Evolutionary conservation across 2,329 filamentous ascomycete species (phyloP).

Genomic region (Fusarium sp.): DNA sequence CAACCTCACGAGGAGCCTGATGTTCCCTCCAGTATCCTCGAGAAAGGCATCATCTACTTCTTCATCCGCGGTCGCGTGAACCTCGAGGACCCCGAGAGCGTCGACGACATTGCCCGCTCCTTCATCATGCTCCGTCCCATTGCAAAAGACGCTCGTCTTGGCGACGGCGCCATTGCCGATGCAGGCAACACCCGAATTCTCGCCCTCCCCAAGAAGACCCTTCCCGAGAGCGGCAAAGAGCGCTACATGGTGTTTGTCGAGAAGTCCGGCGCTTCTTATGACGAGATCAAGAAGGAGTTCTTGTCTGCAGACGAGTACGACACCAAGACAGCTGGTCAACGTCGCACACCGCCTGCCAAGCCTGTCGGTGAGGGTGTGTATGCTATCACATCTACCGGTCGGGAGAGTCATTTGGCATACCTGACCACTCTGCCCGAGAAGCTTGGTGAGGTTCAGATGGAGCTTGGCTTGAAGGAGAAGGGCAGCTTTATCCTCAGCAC

Average conservation of each 20-base stretch:
- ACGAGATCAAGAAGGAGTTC: constrained; percentile 79
- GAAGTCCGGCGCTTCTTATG: constrained; percentile 74
- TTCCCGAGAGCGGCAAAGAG: constrained; percentile 77
- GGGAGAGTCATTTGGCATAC: constrained; percentile 83
- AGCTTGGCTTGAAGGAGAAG: constrained; percentile 77
- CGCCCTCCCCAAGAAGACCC: constrained; percentile 85
- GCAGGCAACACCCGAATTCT: constrained; percentile 76
- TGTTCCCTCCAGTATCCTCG: constrained; percentile 71
- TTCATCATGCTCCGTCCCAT: constrained; percentile 85
- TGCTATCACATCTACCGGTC: constrained; percentile 78
- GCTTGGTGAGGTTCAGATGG: constrained; percentile 77
- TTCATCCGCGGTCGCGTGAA: constrained; percentile 85
- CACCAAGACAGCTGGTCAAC: constrained; percentile 79
- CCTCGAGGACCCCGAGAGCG: constrained; percentile 74
- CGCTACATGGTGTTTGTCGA: constrained; percentile 87
- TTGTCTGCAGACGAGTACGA: constrained; percentile 75
- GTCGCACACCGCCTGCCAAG: constrained; percentile 75
- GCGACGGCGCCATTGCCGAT: constrained; percentile 62
- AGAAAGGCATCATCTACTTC: constrained; percentile 93
- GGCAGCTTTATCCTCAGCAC: constrained; percentile 84
- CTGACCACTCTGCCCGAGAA: constrained; percentile 79
- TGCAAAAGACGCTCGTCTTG: constrained; percentile 72
- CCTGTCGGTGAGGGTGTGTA: constrained; percentile 90
- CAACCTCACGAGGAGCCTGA: constrained; percentile 42
- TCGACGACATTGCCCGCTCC: constrained; percentile 80